phyloP scores from a whole-genome alignment of 805 yeast genomes.

The Teunomyces funiuensis region DNA sequence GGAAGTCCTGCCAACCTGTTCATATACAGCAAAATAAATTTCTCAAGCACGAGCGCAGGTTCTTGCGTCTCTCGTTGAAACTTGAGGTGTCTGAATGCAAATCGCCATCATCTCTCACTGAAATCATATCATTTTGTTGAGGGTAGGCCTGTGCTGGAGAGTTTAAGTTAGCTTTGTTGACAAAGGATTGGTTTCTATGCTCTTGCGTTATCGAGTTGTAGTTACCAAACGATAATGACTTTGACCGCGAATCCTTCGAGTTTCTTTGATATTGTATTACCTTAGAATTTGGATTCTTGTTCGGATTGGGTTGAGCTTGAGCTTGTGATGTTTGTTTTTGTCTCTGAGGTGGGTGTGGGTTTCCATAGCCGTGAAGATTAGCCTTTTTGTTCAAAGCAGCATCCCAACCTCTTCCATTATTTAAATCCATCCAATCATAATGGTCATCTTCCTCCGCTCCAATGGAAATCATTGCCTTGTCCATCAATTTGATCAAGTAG shows the following conservation, averaged over 20 bases:
- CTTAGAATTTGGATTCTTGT: slow-evolving; percentile 8
- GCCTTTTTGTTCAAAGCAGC: slow-evolving; percentile 85
- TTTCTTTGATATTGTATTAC: slow-evolving; percentile 14
- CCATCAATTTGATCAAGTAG: slow-evolving; percentile 73
- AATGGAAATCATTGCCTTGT: slow-evolving; percentile 71
- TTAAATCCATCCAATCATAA: slow-evolving; percentile 97
- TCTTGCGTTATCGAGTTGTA: slow-evolving; percentile 22
- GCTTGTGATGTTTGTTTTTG: slow-evolving; percentile 10
- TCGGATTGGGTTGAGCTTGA: slow-evolving; percentile 17
- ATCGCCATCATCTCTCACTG: slow-evolving; percentile 37
- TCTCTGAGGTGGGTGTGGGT: slow-evolving; percentile 71
- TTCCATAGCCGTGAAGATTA: slow-evolving; percentile 93
- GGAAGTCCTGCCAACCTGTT: background rate
- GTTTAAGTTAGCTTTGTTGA: slow-evolving; percentile 21
- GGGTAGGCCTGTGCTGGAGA: slow-evolving; percentile 16
- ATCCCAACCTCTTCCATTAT: slow-evolving; percentile 97
- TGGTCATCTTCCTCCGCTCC: slow-evolving; percentile 74
- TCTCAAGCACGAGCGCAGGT: slow-evolving; percentile 8
- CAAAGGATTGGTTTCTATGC: slow-evolving; percentile 17
- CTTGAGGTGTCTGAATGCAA: slow-evolving; percentile 41
- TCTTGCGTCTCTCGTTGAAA: slow-evolving; percentile 19
- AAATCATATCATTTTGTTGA: slow-evolving; percentile 31
- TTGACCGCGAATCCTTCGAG: slow-evolving; percentile 13
- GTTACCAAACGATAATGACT: slow-evolving; percentile 17
- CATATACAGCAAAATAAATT: slow-evolving; percentile 1